Evolutionary conservation across 257 asterid species (phyloP).

Genomic region (Solanum peruvianum): DNA sequence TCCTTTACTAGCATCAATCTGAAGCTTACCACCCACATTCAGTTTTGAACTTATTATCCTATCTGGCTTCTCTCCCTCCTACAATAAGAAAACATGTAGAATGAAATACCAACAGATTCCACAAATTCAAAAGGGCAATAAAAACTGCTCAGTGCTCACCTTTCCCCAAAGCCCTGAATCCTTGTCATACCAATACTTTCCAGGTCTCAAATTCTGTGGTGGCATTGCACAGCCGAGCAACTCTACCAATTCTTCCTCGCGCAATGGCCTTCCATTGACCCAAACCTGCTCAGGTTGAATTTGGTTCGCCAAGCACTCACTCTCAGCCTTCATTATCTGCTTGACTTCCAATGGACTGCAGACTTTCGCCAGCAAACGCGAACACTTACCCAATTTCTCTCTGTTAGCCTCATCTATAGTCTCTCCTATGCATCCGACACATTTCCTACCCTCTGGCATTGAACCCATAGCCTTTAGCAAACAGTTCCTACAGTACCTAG

Average conservation of each 20-base stretch:
- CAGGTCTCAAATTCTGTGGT: conserved; percentile 47
- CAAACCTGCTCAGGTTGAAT: conserved; percentile 46
- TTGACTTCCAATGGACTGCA: conserved; percentile 30
- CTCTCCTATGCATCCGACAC: conserved; percentile 57
- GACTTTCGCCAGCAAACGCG: conserved; percentile 26
- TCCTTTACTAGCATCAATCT: conserved; percentile 49
- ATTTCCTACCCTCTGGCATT: conserved; percentile 86
- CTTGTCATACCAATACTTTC: conserved; percentile 68
- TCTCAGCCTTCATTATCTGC: conserved; percentile 45
- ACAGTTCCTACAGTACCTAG: conserved; percentile 53
- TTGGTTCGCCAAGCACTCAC: conserved; percentile 49
- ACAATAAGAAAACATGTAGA: neutral
- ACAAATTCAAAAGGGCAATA: neutral
- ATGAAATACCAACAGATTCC: neutral
- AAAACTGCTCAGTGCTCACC: conserved; percentile 34
- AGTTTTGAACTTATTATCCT: conserved; percentile 43
- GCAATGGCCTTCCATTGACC: conserved; percentile 48
- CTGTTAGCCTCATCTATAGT: conserved; percentile 43
- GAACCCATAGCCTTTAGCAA: conserved; percentile 66
- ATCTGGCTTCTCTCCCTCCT: conserved; percentile 69
- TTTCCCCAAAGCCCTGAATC: conserved; percentile 83
- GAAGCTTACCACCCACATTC: conserved; percentile 57
- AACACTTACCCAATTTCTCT: conserved; percentile 33
- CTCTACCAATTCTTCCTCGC: conserved; percentile 39
- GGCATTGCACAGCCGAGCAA: conserved; percentile 40